Evolutionary conservation across 495 filamentous ascomycete genomes (phyloP).

Genomic region (Aspergillus sclerotiicarbonarius): DNA sequence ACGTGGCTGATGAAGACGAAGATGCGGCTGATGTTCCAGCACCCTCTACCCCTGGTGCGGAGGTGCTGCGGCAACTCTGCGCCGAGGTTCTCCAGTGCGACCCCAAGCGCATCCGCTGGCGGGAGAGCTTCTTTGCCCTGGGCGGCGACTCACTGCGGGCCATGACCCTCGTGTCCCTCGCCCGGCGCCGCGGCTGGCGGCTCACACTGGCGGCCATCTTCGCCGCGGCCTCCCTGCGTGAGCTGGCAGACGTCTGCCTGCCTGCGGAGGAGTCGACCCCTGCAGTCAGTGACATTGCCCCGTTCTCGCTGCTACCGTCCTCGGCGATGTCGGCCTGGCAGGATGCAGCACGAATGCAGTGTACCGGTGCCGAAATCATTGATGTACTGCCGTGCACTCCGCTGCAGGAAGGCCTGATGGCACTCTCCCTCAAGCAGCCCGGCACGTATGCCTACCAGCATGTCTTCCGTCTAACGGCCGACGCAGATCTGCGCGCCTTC

Average conservation of each 20-base stretch:
- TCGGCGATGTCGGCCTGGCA: conserved; percentile 8
- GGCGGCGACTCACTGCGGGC: neutral
- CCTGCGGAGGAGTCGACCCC: neutral
- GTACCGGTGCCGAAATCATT: conserved; percentile 28
- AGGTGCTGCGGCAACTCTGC: neutral
- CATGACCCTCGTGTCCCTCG: neutral
- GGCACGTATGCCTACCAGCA: neutral
- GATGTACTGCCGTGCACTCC: conserved; percentile 56
- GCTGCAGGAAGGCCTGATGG: conserved; percentile 53
- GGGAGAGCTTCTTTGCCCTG: neutral
- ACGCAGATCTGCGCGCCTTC: neutral
- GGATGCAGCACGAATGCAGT: conserved; percentile 5
- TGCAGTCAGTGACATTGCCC: conserved; percentile 6
- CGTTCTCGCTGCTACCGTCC: conserved; percentile 18
- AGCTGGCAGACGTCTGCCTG: neutral
- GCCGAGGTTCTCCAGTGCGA: neutral
- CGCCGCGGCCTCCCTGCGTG: neutral
- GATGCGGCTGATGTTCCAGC: neutral
- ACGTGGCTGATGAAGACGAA: neutral
- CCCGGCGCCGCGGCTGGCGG: too few species aligned
- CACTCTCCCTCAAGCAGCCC: conserved; percentile 21
- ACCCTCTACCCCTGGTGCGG: too few species aligned
- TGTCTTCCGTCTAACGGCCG: conserved; percentile 1
- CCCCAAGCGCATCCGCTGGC: neutral
- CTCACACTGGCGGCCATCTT: neutral